Percentiles rank a stretch among this genome's conserved stretches.
These are phyloP conservation scores for Tetracladium marchalianum DNA, from an alignment of 495 filamentous ascomycete species.

Conservation along the genomic window DNA sequence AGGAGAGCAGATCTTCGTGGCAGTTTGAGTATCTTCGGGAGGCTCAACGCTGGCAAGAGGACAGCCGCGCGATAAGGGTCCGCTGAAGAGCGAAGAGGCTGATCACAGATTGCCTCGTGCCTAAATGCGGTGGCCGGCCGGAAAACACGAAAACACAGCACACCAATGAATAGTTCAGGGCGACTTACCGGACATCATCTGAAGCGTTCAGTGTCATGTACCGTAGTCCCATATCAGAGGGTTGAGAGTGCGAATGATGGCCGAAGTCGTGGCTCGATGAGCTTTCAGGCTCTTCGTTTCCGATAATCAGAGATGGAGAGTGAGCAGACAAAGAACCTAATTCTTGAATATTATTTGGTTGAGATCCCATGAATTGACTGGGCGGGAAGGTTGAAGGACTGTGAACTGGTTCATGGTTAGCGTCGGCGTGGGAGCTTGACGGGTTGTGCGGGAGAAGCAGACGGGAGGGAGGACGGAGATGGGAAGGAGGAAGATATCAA, in stretches of 20 bases:
- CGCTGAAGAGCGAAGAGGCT: constrained; percentile 1
- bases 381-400: constrained; percentile 8
- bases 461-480: too few relatives aligned
- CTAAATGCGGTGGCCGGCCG: constrained; percentile 6
- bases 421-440: background rate
- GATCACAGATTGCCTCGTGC: constrained; percentile 5
- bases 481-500: too few relatives aligned
- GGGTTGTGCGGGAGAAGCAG: too few relatives aligned
- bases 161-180: constrained; percentile 7
- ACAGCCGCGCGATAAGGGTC: constrained; percentile 3
- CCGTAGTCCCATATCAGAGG: constrained; percentile 21
- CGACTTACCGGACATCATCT: constrained; percentile 21
- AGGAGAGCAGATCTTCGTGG: constrained; percentile 13
- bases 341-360: constrained; percentile 19
- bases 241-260: constrained; percentile 6
- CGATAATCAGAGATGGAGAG: constrained; percentile 17
- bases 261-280: constrained; percentile 14
- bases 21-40: constrained; percentile 7
- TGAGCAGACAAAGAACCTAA: constrained; percentile 16
- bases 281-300: constrained; percentile 19
- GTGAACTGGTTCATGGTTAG: constrained; percentile 17
- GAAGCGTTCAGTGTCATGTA: constrained; percentile 16
- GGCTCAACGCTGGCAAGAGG: constrained; percentile 5
- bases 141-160: constrained; percentile 7
- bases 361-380: constrained; percentile 21